A percentile compares a stretch with the other conserved stretches of the same genome.
phyloP scores from a whole-genome alignment of 371 early-diverging fungal species.

The Mortierella sp. region DNA sequence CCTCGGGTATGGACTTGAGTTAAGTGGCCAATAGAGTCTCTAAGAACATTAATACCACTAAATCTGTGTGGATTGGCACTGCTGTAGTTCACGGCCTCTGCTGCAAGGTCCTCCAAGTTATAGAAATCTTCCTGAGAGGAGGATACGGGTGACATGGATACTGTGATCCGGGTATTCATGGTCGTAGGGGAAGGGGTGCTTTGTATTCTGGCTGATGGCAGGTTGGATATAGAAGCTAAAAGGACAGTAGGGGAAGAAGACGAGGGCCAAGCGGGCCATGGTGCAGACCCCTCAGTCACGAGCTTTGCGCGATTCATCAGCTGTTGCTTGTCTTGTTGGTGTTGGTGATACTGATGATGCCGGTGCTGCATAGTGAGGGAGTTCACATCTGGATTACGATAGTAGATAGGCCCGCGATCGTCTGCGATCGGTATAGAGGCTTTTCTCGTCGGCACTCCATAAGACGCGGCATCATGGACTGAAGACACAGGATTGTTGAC shows the following conservation, averaged over 20 bases:
- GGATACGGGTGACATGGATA: too few species aligned
- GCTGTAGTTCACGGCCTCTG: too few species aligned
- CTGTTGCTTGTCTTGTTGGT: not conserved
- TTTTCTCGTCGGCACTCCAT: constrained; percentile 9
- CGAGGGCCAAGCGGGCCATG: not conserved
- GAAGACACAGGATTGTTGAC: too few species aligned
- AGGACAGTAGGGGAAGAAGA: not conserved
- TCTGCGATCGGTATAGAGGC: constrained; percentile 8
- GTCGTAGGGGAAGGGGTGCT: too few species aligned
- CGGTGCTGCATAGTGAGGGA: not conserved
- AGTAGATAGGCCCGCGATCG: constrained; percentile 23
- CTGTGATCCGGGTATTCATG: too few species aligned
- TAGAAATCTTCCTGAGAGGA: too few species aligned
- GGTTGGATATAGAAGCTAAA: not conserved
- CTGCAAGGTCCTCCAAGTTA: too few species aligned
- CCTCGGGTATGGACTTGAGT: too few species aligned
- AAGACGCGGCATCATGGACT: not conserved
- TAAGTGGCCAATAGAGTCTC: too few species aligned
- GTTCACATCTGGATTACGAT: constrained; percentile 7
- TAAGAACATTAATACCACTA: too few species aligned
- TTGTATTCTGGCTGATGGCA: too few species aligned
- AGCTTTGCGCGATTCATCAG: not conserved
- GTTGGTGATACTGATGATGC: not conserved
- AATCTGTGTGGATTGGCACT: too few species aligned
- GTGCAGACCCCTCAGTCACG: not conserved